Evolutionary conservation across 1,284 basidiomycete genomes (phyloP), one percentile per base, ranked within the genome.

Genomic region (Irpex lacteus): DNA sequence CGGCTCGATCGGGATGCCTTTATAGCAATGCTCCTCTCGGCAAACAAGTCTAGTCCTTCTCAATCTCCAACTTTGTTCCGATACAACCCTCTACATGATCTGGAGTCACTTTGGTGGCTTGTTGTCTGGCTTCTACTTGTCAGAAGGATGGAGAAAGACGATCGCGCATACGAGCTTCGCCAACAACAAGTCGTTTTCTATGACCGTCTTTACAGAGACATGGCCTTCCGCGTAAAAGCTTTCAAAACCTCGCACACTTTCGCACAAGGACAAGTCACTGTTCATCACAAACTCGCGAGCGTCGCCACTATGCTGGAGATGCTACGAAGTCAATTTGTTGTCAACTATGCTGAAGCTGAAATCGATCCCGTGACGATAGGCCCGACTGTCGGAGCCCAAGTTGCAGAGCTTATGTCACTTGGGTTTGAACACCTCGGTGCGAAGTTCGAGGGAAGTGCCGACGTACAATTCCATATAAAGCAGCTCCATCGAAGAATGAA

Each of bases 31-130:
- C 21, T n/a, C 11, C 7, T 13, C n/a, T 18, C 11, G 18, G 11
- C 8, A 59, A 11, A n/a, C 21, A 11, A 47, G 34, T n/a, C 7
- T 13, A 13, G 34, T 26, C 26, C 18, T 13, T 11, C 7, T n/a
- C 57, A 7, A 13, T 8, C n/a, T n/a, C n/a, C 38, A 19, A 11
- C 9, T 18, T 32, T 32, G 36, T 59, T 38, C 18, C 40, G 36
- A 18, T 44, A 59, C 11, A 59, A 59, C 37, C 37, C 57, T 44
- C 57, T 59, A 7, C 57, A 59, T 32, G 57, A 59, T 32, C 13
- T 59, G 15, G 57, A 59, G 37, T 59, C 57, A 21, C 13, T 59
- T 7, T 38, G 40, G 57, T 59, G 57, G 57, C 18, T 59, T 59
- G 15, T 47, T 59, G 57, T 59, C 37, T 36, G n/a, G 7, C 54